Percentiles rank a stretch among this genome's conserved stretches.
phyloP scores from a whole-genome alignment of 495 filamentous ascomycete species.

The Tuber microsphaerosporum region DNA sequence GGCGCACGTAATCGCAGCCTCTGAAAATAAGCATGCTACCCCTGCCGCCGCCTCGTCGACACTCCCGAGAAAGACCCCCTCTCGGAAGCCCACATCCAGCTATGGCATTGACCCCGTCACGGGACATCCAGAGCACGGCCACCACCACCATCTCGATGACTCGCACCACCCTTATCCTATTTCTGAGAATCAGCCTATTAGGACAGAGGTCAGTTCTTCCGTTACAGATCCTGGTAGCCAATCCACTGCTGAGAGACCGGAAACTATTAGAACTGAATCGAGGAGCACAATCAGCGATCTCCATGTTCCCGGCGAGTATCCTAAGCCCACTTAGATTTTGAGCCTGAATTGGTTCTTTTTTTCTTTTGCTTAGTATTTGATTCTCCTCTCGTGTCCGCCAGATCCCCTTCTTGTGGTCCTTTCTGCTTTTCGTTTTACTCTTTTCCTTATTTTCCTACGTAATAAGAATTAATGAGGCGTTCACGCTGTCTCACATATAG shows the following conservation, averaged over 20 bases:
- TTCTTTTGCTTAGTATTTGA: neutral
- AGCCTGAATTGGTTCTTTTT: neutral
- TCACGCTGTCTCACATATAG: neutral
- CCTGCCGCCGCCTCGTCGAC: conserved; percentile 13
- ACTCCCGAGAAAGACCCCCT: conserved; percentile 46
- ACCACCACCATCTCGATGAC: conserved; percentile 16
- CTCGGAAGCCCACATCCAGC: conserved; percentile 46
- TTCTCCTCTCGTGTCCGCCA: neutral
- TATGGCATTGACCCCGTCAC: conserved; percentile 41
- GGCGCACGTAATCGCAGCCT: conserved; percentile 27
- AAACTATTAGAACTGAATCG: conserved; percentile 25
- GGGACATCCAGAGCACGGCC: conserved; percentile 34
- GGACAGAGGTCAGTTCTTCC: conserved; percentile 20
- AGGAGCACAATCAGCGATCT: conserved; percentile 45
- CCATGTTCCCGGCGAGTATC: conserved; percentile 55
- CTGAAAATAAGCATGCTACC: conserved; percentile 20
- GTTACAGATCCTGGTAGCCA: conserved; percentile 14
- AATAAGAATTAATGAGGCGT: neutral
- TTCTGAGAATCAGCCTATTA: conserved; percentile 31
- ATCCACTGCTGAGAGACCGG: conserved; percentile 16
- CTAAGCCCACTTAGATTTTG: conserved; percentile 42
- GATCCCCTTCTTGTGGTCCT: neutral
- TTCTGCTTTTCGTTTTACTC: neutral
- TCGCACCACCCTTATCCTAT: conserved; percentile 10
- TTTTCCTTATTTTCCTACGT: neutral